Percentiles rank a stretch among this genome's conserved stretches.
Evolutionary conservation across 805 yeast genomes (phyloP).

Genomic region (Tetrapisispora phaffii): DNA sequence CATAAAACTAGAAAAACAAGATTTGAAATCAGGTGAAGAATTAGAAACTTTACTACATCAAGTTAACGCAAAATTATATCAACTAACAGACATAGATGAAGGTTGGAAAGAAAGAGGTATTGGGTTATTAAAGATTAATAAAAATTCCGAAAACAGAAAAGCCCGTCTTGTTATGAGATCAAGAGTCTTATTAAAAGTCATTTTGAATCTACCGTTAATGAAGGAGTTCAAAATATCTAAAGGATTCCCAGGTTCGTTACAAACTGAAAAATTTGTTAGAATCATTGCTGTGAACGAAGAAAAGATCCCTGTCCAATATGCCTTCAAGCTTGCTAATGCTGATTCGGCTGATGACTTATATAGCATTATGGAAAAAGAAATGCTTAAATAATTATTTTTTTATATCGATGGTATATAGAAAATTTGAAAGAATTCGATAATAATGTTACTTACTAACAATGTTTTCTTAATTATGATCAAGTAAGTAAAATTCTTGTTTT

Average conservation of each 20-base stretch:
- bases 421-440: background rate
- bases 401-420: background rate
- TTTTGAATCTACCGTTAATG: constrained; percentile 63
- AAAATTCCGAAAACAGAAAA: constrained; percentile 30
- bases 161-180: constrained; percentile 84
- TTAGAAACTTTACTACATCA: constrained; percentile 60
- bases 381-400: constrained; percentile 1
- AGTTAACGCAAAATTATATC: constrained; percentile 71
- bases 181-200: constrained; percentile 72
- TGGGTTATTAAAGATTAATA: constrained; percentile 77
- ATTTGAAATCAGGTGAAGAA: constrained; percentile 82
- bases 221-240: constrained; percentile 52
- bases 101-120: constrained; percentile 97
- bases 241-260: constrained; percentile 81
- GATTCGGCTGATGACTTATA: constrained; percentile 50
- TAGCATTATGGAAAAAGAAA: constrained; percentile 26
- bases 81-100: constrained; percentile 49
- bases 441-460: too few relatives aligned
- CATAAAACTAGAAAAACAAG: constrained; percentile 48
- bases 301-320: constrained; percentile 70
- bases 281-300: constrained; percentile 55
- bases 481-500: too few relatives aligned
- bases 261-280: constrained; percentile 76
- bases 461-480: too few relatives aligned
- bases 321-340: constrained; percentile 59